A percentile compares a stretch with the other conserved stretches of the same genome.
Conservation (phyloP, 2,329 filamentous ascomycete species). For the Aureobasidium sp. region DNA sequence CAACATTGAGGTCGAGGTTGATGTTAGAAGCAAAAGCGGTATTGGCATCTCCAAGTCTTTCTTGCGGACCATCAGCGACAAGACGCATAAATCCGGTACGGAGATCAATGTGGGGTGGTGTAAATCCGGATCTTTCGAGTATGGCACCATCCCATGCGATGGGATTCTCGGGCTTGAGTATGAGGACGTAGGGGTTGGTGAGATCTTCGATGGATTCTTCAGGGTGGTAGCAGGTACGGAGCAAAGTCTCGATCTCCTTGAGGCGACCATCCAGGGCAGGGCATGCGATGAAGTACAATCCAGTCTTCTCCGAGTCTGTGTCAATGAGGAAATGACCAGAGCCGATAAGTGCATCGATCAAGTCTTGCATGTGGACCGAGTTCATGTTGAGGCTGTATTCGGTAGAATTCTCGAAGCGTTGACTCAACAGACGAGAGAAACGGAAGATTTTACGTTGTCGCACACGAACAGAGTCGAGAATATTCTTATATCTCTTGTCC, state of each 20-base stretch:
- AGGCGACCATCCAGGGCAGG: constrained; percentile 66
- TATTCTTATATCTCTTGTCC: constrained; percentile 95
- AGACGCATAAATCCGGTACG: constrained; percentile 80
- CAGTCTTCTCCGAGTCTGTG: constrained; percentile 55
- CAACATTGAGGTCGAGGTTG: constrained; percentile 76
- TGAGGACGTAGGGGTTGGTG: constrained; percentile 74
- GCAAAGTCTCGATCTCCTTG: constrained; percentile 76
- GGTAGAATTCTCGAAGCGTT: constrained; percentile 92
- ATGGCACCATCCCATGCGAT: constrained; percentile 72
- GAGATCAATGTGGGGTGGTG: constrained; percentile 74
- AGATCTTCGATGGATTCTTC: constrained; percentile 64
- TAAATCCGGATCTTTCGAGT: constrained; percentile 61
- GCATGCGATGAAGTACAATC: constrained; percentile 78
- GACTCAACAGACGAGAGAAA: constrained; percentile 82
- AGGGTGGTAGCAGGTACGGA: constrained; percentile 69
- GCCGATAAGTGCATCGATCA: constrained; percentile 73
- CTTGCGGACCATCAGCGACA: constrained; percentile 79
- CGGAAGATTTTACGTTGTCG: constrained; percentile 94
- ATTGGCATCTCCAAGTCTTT: constrained; percentile 71
- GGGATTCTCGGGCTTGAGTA: constrained; percentile 72
- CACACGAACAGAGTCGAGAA: constrained; percentile 90
- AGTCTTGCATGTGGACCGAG: constrained; percentile 60
- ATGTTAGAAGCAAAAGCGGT: constrained; percentile 71
- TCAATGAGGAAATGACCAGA: constrained; percentile 85
- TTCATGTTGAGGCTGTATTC: constrained; percentile 82